phyloP scores from a whole-genome alignment of 2,329 filamentous ascomycete species.

The Ceratocystis smalleyi region DNA sequence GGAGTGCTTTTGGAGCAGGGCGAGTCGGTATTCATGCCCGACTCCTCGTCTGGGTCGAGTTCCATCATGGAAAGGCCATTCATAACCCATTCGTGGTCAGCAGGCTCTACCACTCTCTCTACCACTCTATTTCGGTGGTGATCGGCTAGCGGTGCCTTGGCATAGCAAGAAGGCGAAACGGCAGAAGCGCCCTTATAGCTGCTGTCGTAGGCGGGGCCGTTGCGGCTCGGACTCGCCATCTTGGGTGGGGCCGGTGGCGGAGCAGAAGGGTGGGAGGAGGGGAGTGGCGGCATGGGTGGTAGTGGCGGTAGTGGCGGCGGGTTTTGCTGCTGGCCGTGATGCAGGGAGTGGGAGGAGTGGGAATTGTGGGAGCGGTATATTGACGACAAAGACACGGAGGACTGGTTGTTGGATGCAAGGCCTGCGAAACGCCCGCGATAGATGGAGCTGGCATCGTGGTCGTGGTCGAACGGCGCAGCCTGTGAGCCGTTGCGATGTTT shows the following conservation, averaged over 20 bases:
- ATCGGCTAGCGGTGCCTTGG: not conserved
- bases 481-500: constrained; percentile 25
- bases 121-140: constrained; percentile 21
- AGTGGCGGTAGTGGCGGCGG: constrained; percentile 16
- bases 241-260: constrained; percentile 1
- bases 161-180: not conserved
- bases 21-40: constrained; percentile 19
- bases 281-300: not conserved
- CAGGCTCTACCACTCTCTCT: constrained; percentile 21
- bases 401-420: constrained; percentile 14
- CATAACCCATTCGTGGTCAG: constrained; percentile 23
- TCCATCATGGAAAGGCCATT: constrained; percentile 20
- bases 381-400: constrained; percentile 15
- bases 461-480: not conserved
- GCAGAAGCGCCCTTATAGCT: constrained; percentile 17
- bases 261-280: not conserved
- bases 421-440: constrained; percentile 10
- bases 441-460: not conserved
- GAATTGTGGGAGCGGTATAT: constrained; percentile 1
- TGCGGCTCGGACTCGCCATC: constrained; percentile 2
- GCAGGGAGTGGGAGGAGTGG: not conserved
- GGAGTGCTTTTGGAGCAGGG: constrained; percentile 15
- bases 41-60: constrained; percentile 19
- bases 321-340: not conserved
- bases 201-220: not conserved